Conservation (phyloP, 345 rosid species). For the Litchi chinensis region DNA sequence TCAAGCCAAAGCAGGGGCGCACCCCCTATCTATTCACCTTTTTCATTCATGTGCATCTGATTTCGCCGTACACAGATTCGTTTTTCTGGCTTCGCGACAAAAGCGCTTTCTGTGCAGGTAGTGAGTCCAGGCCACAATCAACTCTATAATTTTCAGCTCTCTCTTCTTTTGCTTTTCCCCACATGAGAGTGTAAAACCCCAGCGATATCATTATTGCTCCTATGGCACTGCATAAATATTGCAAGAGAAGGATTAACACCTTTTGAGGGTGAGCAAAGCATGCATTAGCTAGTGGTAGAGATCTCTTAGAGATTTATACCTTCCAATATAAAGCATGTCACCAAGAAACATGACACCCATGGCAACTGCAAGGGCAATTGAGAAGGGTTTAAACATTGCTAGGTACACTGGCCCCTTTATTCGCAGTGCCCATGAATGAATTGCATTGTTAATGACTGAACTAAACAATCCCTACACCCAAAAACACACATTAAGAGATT, state of each 20-base stretch:
- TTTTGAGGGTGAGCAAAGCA: neutral
- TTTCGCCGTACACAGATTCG: constrained; percentile 33
- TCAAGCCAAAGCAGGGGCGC: neutral
- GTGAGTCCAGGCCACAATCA: constrained; percentile 14
- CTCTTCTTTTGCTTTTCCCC: constrained; percentile 83
- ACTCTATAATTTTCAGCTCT: constrained; percentile 37
- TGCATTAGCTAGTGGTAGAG: neutral
- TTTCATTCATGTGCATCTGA: neutral
- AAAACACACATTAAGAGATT: constrained; percentile 13
- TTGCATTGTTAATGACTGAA: constrained; percentile 54
- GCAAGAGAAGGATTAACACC: neutral
- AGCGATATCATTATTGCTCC: constrained; percentile 72
- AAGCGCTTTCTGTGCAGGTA: constrained; percentile 38
- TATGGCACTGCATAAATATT: constrained; percentile 43
- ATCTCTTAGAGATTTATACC: constrained; percentile 22
- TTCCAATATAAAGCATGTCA: constrained; percentile 74
- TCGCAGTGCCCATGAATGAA: constrained; percentile 66
- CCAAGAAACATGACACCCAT: constrained; percentile 75
- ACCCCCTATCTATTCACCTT: neutral
- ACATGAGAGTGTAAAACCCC: constrained; percentile 79
- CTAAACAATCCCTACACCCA: constrained; percentile 58
- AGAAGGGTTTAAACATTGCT: constrained; percentile 77
- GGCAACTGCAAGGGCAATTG: constrained; percentile 70
- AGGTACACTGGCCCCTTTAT: constrained; percentile 78
- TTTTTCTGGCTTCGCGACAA: constrained; percentile 56